Percentiles rank a stretch among this genome's conserved stretches.
These are phyloP conservation scores for Pyrenophora graminea DNA, from an alignment of 2,329 filamentous ascomycete species.

Conservation along the genomic window DNA sequence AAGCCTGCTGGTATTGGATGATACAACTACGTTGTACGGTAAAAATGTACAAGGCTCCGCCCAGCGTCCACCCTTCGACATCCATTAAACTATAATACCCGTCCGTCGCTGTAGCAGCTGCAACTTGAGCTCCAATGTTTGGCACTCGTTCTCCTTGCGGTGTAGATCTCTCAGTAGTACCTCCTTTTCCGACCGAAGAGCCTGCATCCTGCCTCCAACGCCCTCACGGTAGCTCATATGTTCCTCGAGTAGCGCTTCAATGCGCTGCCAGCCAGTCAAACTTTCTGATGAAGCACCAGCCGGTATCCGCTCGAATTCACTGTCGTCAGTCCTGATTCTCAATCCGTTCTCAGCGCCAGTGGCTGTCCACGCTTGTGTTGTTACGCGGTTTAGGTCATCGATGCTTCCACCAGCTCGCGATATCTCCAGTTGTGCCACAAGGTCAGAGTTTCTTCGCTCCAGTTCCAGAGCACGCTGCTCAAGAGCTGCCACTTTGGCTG, in stretches of 20 bases:
- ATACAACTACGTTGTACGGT: too few species aligned
- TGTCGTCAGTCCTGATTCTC: conserved; percentile 39
- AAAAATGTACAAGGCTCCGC: not conserved
- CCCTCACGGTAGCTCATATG: conserved; percentile 46
- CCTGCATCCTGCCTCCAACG: conserved; percentile 44
- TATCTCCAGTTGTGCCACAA: conserved; percentile 36
- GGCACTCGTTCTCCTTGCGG: conserved; percentile 47
- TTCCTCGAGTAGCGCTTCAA: conserved; percentile 49
- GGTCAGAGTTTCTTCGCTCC: conserved; percentile 47
- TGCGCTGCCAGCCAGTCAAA: conserved; percentile 37
- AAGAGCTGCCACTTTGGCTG: conserved; percentile 49
- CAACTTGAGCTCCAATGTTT: conserved; percentile 44
- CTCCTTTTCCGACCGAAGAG: conserved; percentile 49
- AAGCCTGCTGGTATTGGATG: too few species aligned
- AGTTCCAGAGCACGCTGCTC: conserved; percentile 51
- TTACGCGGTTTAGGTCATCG: conserved; percentile 40
- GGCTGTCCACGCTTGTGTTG: conserved; percentile 43
- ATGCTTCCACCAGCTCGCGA: conserved; percentile 35
- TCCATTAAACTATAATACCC: conserved; percentile 10
- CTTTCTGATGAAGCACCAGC: conserved; percentile 11
- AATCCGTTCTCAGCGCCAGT: conserved; percentile 36
- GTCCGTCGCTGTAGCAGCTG: conserved; percentile 38
- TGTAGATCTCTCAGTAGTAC: conserved; percentile 45
- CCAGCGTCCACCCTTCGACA: not conserved
- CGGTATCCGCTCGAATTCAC: conserved; percentile 30